Evolutionary conservation across 257 asterid species (phyloP).

Genomic region (Solanum stenotomum): DNA sequence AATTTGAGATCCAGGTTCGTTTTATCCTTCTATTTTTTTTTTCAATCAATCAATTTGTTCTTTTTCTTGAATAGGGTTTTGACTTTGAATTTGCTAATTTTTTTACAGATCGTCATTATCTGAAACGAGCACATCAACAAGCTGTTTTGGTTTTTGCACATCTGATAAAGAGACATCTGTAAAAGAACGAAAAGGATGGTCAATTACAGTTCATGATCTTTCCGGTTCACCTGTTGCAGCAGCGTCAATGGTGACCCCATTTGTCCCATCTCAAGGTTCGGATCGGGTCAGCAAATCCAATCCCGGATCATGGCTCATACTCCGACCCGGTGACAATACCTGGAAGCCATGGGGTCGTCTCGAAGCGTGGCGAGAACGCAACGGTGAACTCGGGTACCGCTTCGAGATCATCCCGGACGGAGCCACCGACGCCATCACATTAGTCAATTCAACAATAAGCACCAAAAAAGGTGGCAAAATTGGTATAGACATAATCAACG

Average conservation of each 20-base stretch:
- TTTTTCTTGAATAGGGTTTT: not conserved
- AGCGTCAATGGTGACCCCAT: conserved; percentile 96
- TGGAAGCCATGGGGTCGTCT: conserved; percentile 99
- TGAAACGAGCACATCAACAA: conserved; percentile 55
- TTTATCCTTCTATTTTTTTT: not conserved
- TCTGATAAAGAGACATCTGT: conserved; percentile 17
- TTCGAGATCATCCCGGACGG: conserved; percentile 87
- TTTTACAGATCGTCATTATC: conserved; percentile 61
- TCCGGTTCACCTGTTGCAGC: conserved; percentile 95
- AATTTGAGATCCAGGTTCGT: conserved; percentile 75
- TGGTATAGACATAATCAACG: conserved; percentile 63
- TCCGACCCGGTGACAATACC: conserved; percentile 70
- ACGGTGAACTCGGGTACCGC: conserved; percentile 61
- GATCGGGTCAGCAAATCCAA: conserved; percentile 70
- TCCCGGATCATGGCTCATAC: conserved; percentile 98
- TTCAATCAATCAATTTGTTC: not conserved
- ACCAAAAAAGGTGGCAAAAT: conserved; percentile 62
- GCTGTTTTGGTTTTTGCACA: conserved; percentile 43
- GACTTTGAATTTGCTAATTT: not conserved
- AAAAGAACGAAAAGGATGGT: conserved; percentile 94
- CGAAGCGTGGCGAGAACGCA: conserved; percentile 77
- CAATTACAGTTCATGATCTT: conserved; percentile 88
- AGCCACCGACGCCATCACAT: conserved; percentile 53
- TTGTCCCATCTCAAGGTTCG: conserved; percentile 80
- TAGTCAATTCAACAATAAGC: conserved; percentile 54